Evolutionary conservation across 129 eudicot genomes (phyloP).

Genomic region (Centrapalus pauciflorus): DNA sequence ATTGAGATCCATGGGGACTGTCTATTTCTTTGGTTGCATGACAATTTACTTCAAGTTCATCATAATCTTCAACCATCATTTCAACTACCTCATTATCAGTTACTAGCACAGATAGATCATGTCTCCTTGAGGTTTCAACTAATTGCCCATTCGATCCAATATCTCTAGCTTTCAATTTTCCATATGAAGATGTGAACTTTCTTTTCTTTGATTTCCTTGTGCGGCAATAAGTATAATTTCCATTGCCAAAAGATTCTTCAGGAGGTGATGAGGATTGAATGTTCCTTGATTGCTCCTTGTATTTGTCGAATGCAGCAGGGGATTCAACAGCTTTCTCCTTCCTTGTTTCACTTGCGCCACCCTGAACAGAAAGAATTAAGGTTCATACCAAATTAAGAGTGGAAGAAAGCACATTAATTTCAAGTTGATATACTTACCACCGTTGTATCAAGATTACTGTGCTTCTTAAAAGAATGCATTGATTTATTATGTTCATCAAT

Average conservation of each 20-base stretch:
- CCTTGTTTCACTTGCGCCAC: constrained; percentile 18
- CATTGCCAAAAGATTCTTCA: constrained; percentile 32
- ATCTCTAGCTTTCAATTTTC: constrained; percentile 27
- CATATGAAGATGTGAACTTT: constrained; percentile 43
- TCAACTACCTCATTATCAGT: constrained; percentile 26
- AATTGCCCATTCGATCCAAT: constrained; percentile 18
- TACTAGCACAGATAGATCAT: constrained; percentile 14
- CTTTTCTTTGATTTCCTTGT: constrained; percentile 45
- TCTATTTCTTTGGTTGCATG: constrained; percentile 14
- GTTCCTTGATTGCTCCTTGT: constrained; percentile 39
- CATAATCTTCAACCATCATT: background rate
- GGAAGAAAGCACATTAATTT: background rate
- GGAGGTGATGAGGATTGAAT: constrained; percentile 30
- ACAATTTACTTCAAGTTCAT: constrained; percentile 13
- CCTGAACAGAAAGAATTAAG: constrained; percentile 24
- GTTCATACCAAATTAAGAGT: background rate
- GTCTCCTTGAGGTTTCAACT: constrained; percentile 35
- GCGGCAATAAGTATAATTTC: constrained; percentile 57
- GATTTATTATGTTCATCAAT: constrained; percentile 29
- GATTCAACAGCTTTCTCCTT: constrained; percentile 25
- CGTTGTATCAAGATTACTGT: constrained; percentile 5
- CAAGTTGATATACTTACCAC: constrained; percentile 28
- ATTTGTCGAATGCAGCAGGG: constrained; percentile 31
- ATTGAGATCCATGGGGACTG: too few relatives aligned
- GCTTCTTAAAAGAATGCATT: constrained; percentile 24